phyloP scores from a whole-genome alignment of 1,139 yeast species.

The Nadsonia starkeyi-henricii region DNA sequence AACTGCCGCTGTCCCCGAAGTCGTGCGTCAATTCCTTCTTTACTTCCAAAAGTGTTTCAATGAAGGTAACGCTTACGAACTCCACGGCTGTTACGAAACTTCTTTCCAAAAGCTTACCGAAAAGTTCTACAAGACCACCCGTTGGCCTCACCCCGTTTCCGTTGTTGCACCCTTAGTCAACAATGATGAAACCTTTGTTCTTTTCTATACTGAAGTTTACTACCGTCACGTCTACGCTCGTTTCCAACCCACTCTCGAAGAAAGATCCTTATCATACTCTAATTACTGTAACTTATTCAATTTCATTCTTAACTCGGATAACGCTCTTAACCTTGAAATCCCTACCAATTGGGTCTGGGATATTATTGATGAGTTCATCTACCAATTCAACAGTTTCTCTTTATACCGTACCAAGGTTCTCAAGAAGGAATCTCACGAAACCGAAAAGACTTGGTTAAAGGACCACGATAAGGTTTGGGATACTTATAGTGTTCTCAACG shows the following conservation, averaged over 20 bases:
- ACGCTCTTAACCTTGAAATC: constrained; percentile 31
- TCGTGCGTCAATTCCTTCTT: constrained; percentile 30
- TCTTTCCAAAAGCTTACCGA: constrained; percentile 34
- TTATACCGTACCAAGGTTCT: constrained; percentile 28
- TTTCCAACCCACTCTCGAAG: constrained; percentile 30
- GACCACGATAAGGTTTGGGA: constrained; percentile 33
- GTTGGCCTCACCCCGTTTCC: constrained; percentile 34
- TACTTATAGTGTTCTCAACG: constrained; percentile 34
- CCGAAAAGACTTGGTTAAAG: constrained; percentile 25
- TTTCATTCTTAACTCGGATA: constrained; percentile 29
- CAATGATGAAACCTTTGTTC: constrained; percentile 31
- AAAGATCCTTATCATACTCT: constrained; percentile 33
- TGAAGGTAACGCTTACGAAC: constrained; percentile 31
- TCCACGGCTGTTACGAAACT: constrained; percentile 32
- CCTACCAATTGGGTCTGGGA: constrained; percentile 40
- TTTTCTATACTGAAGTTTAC: constrained; percentile 34
- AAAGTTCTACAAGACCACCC: constrained; percentile 27
- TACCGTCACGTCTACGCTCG: constrained; percentile 35
- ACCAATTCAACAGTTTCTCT: constrained; percentile 34
- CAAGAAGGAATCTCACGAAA: constrained; percentile 19
- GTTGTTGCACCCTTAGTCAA: constrained; percentile 31
- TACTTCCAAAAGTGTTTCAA: constrained; percentile 29
- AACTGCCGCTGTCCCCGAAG: constrained; percentile 28
- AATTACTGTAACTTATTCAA: constrained; percentile 36
- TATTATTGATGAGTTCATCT: constrained; percentile 36